Base-by-base conservation (phyloP, 73 alveolate species). In the Paramecium biaurelia region DNA sequence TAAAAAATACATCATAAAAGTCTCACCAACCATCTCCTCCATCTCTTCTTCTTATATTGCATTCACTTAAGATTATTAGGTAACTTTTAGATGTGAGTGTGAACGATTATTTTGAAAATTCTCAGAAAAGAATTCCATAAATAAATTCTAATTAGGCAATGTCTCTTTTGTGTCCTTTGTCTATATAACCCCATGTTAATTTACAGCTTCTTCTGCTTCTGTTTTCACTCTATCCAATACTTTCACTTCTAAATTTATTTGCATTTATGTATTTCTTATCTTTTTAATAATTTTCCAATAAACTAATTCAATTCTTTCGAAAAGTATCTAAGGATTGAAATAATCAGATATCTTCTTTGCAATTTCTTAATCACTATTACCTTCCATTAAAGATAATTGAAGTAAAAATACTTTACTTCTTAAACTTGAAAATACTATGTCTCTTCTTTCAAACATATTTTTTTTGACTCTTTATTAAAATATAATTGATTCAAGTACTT, bases 331-430 rank as follows among this genome's bases (percentile, higher is more conserved):
- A 23, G 90, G 90, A 42, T 79, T 79, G 18, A 79, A 79, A n/a
- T 79, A 79, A 42, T 79, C 18, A 12, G 90, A 79, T n/a, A 79
- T 79, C 49, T 79, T 79, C 14, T 24, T 79, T 1, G 90, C 76
- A 20, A 79, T 79, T 18, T 79, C 90, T 79, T 42, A 79, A 23
- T 79, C 90, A 41, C 90, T 79, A 79, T 79, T 79, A 11, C 90
- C 90, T 42, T 79, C 90, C 90, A 79, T 79, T 47, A 79, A 45
- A 2, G 90, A 79, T 79, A 79, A 79, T 79, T 79, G 18, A 9
- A 79, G 30, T 79, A 79, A 79, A 43, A 79, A 79, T 21, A 79
- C 74, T 79, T 79, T 79, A 10, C 47, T 42, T 45, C 90, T 79
- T 34, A 79, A 79, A 24, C 30, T 43, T 14, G 90, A 41, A 14